Evolutionary conservation across 2,329 filamentous ascomycete genomes (phyloP), one percentile per base, ranked within the genome.

Genomic region (Ophiostoma quercus): DNA sequence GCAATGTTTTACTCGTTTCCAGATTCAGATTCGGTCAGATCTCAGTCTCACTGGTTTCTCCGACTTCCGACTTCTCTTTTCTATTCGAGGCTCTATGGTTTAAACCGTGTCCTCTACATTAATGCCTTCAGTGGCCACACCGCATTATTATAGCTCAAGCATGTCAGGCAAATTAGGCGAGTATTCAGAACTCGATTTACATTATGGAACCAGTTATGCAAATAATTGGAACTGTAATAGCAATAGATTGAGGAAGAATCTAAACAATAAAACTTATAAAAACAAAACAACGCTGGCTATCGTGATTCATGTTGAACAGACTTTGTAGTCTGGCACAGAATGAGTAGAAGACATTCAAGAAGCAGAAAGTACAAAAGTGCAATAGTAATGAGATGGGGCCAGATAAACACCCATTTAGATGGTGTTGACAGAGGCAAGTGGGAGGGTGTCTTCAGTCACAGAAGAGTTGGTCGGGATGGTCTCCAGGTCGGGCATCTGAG

Each of bases 261-360:
- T n/a, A 22, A 39, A 34, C 25, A 67, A 39, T 32, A n/a, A 47
- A 67, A 32, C 1, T 7, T 22, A 65, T 9, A 65, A 12, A 37
- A 63, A n/a, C 34, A 63, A 65, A n/a, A 7, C n/a, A 19, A 65
- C 62, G 62, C 62, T 65, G 32, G 62, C 62, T 65, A 65, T 65
- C 34, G 34, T 65, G 62, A 63, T 63, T 32, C 60, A 63, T 11
- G 29, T 32, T 63, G 25, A 29, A 14, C 19, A 37, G 34, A 32
- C 14, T 14, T 19, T 62, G 14, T 62, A 62, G 22, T 29, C 22
- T 25, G 25, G 32, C 16, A 37, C 2, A 37, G 19, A 63, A n/a
- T 7, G 19, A 63, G 16, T 62, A 29, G 9, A 16, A 62, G 25
- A 62, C 22, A 34, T 7, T n/a, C 7, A 16, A 34, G 12, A 62